These are phyloP conservation scores for Trametopsis cervina DNA, from an alignment of 768 basidiomycete species.

Conservation along the genomic window DNA sequence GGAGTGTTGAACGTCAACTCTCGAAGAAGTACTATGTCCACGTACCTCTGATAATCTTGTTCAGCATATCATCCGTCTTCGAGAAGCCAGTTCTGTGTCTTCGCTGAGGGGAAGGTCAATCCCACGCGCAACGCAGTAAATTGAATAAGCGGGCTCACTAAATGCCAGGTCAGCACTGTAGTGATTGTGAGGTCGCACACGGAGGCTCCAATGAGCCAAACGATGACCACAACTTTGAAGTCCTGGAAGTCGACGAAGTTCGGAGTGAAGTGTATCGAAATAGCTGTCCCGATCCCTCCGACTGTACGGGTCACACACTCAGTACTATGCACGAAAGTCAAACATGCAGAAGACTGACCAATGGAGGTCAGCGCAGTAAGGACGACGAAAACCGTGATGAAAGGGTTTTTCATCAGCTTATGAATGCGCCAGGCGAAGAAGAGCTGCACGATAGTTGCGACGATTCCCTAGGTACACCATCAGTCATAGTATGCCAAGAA, in stretches of 20 bases:
- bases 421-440: constrained; percentile 17
- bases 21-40: background rate
- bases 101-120: constrained; percentile 2
- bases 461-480: constrained; percentile 8
- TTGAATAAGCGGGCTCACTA: constrained; percentile 6
- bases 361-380: constrained; percentile 7
- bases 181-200: constrained; percentile 11
- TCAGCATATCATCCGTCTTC: constrained; percentile 12
- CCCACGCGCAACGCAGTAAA: background rate
- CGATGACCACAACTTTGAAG: constrained; percentile 7
- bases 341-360: constrained; percentile 3
- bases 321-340: background rate
- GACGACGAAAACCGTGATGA: constrained; percentile 5
- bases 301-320: constrained; percentile 1
- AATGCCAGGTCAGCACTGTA: constrained; percentile 6
- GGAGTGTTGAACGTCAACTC: no score
- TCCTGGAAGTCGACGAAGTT: constrained; percentile 11
- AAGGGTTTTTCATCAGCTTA: constrained; percentile 10
- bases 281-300: constrained; percentile 12
- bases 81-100: constrained; percentile 11
- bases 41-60: constrained; percentile 17
- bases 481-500: background rate
- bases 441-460: constrained; percentile 11
- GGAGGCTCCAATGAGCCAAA: constrained; percentile 9
- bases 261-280: constrained; percentile 10